Base-by-base conservation (phyloP, 768 basidiomycete genomes). In the Astraeus odoratus region DNA sequence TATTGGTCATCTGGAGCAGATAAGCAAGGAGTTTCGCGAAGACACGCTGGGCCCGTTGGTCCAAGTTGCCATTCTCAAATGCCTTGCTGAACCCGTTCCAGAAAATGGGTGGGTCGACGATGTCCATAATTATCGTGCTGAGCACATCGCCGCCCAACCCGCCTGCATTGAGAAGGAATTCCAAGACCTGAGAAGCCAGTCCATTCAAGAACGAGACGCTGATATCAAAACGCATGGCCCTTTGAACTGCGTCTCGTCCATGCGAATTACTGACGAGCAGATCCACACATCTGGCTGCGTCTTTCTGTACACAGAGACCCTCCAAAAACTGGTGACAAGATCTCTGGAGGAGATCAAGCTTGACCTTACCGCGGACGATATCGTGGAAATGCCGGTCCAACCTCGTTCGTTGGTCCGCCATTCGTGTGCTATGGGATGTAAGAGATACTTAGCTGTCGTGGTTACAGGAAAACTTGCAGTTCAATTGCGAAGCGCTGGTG, bases 1-100 rank as follows among this genome's bases (percentile, higher is more conserved):
- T 64, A 5, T 51, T 59, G 1, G 73, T 64, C 20, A 76, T 61
- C 18, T 53, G 56, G n/a, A 74, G 52, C 20, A 81, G 69, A 44
- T 75, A 65, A 15, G 70, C 60, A 3, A 82, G 66, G n/a, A 80
- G 62, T 68, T 67, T 72, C 0, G 68, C 74, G 47, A 78, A 76
- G 8, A 56, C 56, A 18, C 35, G 42, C 47, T 75, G 67, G 0
- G 64, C 70, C 7, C 56, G 39, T 16, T 66, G 59, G 36, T 60
- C 45, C 18, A 76, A 55, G 5, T 54, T 50, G 13, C 60, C 59
- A 15, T 53, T 57, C 24, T 63, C 53, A 25, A 72, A 74, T 15
- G 67, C 68, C 8, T 55, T 41, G 1, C 53, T 47, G 44, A 72
- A 71, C 5, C 57, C 52, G 35, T 43, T 51, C 76, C 75, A 80